Conservation (phyloP, 108 stramenopile genomes). For the Discostella pseudostelligera region DNA sequence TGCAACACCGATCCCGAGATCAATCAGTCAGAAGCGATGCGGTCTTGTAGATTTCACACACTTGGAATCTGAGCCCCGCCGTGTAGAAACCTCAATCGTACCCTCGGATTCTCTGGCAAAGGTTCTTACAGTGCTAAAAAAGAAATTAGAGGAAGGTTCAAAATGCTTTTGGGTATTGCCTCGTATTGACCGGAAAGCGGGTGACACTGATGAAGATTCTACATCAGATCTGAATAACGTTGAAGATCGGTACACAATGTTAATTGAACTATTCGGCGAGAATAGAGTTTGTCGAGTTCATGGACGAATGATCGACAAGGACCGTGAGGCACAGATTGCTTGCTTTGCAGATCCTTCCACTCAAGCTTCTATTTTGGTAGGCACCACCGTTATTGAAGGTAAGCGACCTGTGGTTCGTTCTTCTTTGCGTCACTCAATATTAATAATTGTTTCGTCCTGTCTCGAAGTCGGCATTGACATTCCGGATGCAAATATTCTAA, state of each 20-base stretch:
- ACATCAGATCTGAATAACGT: constrained; percentile 2
- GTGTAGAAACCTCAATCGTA: constrained; percentile 19
- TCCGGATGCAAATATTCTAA: constrained; percentile 53
- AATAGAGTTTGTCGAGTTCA: constrained; percentile 26
- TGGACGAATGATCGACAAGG: constrained; percentile 16
- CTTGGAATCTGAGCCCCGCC: constrained; percentile 14
- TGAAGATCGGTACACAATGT: constrained; percentile 5
- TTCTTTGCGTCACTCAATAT: neutral
- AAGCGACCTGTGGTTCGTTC: neutral
- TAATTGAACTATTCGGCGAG: constrained; percentile 11
- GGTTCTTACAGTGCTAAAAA: constrained; percentile 17
- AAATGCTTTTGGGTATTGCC: constrained; percentile 41
- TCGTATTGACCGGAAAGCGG: constrained; percentile 16
- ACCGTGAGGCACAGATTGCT: constrained; percentile 23
- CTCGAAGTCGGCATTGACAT: constrained; percentile 57
- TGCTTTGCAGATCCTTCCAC: constrained; percentile 16
- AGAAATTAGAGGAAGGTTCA: constrained; percentile 22
- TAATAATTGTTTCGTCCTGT: neutral
- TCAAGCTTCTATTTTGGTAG: constrained; percentile 34
- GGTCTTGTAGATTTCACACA: constrained; percentile 27
- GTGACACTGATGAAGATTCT: constrained; percentile 2
- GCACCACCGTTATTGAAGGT: constrained; percentile 60
- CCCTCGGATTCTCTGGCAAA: constrained; percentile 12
- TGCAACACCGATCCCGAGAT: constrained; percentile 66
- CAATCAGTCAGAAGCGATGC: constrained; percentile 29